Base-by-base conservation (phyloP, 768 basidiomycete species). In the Saitozyma podzolica region DNA sequence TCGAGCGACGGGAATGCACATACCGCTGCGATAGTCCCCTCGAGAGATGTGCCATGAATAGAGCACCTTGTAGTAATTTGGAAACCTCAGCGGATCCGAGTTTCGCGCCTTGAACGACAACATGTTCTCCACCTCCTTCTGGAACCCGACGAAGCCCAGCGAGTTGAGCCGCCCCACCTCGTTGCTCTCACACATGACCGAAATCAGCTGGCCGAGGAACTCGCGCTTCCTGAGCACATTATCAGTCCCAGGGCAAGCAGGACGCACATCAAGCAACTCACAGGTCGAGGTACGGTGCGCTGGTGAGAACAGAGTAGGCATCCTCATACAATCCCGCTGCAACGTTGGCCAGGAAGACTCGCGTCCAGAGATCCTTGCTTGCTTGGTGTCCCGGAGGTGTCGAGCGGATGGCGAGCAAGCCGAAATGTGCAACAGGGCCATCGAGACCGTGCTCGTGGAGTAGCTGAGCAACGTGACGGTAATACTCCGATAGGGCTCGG, bases 21-120 rank as follows among this genome's bases (percentile, higher is more conserved):
- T 77, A 94, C 95, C 96, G 77, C 86, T 92, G 56, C 92, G 86
- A 80, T 93, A 92, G 78, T 97, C 92, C 37, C 90, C 90, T 76
- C 90, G 84, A 59, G 85, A 84, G 69, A 89, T 85, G 77, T 92
- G 89, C 92, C 92, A 98, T 52, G 91, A 88, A 80, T 96, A 95
- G n/a, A 98, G 81, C 58, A 98, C 91, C 71, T 87, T 86, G 42
- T 92, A 88, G 82, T 95, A 98, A 74, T 86, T 88, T 0, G 94
- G 94, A 43, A 84, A 85, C 45, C 87, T 81, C 50, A 90, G 86
- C 54, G 95, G 92, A 80, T 99, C 91, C 16, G 88, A 88, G 77
- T 97, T 95, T 63, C 94, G 86, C 8, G 92, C 90, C 78, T 97
- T 95, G 83, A 94, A 97, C 17, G 89, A 85, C 48, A 99, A 82